Evolutionary conservation across 73 alveolate genomes (phyloP).

Genomic region (Tetrahymena thermophila): DNA sequence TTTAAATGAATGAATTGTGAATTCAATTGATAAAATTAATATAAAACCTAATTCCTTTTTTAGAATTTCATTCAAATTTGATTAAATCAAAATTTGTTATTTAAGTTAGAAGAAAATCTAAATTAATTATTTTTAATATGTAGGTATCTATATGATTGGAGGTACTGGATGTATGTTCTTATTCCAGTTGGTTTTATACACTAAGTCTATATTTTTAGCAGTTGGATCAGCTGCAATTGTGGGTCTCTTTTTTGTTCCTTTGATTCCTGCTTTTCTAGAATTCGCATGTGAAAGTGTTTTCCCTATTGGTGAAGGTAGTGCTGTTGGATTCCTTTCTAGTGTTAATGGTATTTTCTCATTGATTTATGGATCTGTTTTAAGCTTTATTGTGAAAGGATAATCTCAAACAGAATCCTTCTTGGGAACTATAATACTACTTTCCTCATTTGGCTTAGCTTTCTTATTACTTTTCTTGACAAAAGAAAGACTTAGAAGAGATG

Average conservation of each 20-base stretch:
- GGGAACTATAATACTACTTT: background rate
- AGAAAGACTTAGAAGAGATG: background rate
- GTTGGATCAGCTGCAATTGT: background rate
- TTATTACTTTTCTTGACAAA: background rate
- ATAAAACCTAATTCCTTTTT: too few species aligned
- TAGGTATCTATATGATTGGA: background rate
- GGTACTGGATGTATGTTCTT: background rate
- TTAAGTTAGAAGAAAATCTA: too few species aligned
- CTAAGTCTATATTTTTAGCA: background rate
- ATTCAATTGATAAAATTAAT: too few species aligned
- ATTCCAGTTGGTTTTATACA: background rate
- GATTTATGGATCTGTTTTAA: background rate
- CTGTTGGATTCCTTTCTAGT: background rate
- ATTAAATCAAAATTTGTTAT: too few species aligned
- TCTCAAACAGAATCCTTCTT: background rate
- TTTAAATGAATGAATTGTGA: too few species aligned
- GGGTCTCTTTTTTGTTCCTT: background rate
- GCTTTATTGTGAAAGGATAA: background rate
- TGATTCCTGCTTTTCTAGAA: background rate
- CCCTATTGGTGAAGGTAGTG: background rate
- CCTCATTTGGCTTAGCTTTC: background rate
- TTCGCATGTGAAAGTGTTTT: background rate
- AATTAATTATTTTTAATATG: background rate
- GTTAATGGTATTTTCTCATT: background rate
- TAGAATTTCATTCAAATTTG: too few species aligned